Percentiles rank a stretch among this genome's conserved stretches.
phyloP scores from a whole-genome alignment of 805 yeast genomes.

The Ogataea henricii region DNA sequence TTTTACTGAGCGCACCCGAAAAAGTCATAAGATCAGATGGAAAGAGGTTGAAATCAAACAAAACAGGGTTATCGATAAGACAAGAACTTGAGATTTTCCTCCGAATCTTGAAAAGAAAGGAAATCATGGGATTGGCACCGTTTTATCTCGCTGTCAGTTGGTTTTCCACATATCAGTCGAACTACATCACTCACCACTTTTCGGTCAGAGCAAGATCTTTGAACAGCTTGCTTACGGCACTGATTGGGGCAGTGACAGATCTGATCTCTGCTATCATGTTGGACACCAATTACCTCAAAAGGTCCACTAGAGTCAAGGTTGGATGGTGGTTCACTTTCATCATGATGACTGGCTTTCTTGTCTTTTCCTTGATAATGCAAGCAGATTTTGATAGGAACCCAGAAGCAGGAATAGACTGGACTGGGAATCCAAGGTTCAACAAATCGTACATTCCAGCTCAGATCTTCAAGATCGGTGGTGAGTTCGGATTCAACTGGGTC shows the following conservation, averaged over 20 bases:
- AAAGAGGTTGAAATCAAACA: slow-evolving; percentile 12
- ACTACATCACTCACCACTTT: slow-evolving; percentile 28
- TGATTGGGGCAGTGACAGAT: slow-evolving; percentile 23
- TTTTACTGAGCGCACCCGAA: slow-evolving; percentile 28
- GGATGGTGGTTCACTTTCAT: slow-evolving; percentile 21
- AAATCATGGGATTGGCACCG: slow-evolving; percentile 25
- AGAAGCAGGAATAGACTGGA: slow-evolving; percentile 24
- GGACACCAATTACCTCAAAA: slow-evolving; percentile 17
- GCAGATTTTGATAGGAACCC: slow-evolving; percentile 9
- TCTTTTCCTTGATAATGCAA: slow-evolving; percentile 23
- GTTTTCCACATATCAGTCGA: slow-evolving; percentile 29
- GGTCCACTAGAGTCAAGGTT: slow-evolving; percentile 16
- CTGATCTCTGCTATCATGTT: slow-evolving; percentile 21
- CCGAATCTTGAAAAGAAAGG: slow-evolving; percentile 18
- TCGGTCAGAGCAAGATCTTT: slow-evolving; percentile 30
- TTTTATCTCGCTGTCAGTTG: slow-evolving; percentile 23
- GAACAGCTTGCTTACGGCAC: slow-evolving; percentile 27
- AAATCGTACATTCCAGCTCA: slow-evolving; percentile 26
- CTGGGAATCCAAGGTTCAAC: slow-evolving; percentile 17
- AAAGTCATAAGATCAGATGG: slow-evolving; percentile 35
- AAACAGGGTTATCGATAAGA: slow-evolving; percentile 11
- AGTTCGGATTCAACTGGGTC: slow-evolving; percentile 28
- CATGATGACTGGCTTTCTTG: slow-evolving; percentile 20
- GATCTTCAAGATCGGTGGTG: slow-evolving; percentile 26
- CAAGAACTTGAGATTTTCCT: slow-evolving; percentile 7